Conservation (phyloP, 1,139 yeast genomes). For the Diutina mesorugosa region DNA sequence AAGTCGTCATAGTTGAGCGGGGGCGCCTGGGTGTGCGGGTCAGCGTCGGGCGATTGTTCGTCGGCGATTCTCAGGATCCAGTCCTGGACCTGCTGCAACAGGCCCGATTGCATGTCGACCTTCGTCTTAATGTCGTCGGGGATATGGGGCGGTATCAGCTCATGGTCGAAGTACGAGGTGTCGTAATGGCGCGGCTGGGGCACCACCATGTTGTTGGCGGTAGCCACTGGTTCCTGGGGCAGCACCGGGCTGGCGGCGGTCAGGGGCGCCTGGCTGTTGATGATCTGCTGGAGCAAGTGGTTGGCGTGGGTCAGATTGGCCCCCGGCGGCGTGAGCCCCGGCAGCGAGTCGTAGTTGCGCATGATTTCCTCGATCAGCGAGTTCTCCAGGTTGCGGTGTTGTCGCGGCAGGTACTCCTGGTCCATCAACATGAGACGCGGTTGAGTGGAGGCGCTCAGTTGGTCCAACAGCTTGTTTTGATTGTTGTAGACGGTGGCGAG, state of each 20-base stretch:
- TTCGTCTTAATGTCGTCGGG: not conserved
- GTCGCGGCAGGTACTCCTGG: conserved; percentile 15
- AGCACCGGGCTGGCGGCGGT: not conserved
- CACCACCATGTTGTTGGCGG: conserved; percentile 6
- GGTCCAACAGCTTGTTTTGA: conserved; percentile 6
- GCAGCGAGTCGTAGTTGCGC: conserved; percentile 1
- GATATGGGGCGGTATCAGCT: not conserved
- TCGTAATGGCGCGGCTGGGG: conserved; percentile 3
- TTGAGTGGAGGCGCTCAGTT: conserved; percentile 4
- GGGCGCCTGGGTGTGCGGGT: not conserved
- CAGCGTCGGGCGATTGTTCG: not conserved
- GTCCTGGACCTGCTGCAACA: conserved; percentile 46
- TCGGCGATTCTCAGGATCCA: conserved; percentile 36
- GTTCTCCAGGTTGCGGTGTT: not conserved
- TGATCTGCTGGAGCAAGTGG: conserved; percentile 2
- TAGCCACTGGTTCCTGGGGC: conserved; percentile 4
- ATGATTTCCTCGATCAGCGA: conserved; percentile 2
- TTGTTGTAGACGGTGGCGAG: conserved; percentile 59
- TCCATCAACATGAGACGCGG: conserved; percentile 33
- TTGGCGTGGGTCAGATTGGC: not conserved
- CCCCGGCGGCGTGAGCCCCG: not conserved
- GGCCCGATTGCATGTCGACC: conserved; percentile 36
- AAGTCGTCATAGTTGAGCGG: not conserved
- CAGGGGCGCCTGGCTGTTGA: conserved; percentile 2
- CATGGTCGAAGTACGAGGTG: conserved; percentile 2